Base-by-base conservation (phyloP, 495 filamentous ascomycete genomes). In the Tuber umbilicatum region DNA sequence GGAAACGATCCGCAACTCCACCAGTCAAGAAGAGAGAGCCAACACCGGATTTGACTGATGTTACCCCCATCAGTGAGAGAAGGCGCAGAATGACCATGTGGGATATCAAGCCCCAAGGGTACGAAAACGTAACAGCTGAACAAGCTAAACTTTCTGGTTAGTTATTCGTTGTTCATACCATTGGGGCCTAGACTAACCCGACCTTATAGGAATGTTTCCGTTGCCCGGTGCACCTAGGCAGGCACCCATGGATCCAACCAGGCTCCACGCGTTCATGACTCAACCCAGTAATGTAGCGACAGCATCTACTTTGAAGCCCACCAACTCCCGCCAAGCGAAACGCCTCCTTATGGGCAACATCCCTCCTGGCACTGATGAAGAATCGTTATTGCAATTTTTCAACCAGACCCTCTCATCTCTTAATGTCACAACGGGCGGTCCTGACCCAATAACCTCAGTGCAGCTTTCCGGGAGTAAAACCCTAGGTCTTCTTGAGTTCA, bases 31-130 rank as follows among this genome's bases (percentile, higher is more conserved):
- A 95, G 87, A 90, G 90, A 81, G 95, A 98, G 83, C 92, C 94
- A 37, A 98, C 95, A 0, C 96, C 95, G 38, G 96, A 99, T 84
- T 86, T 99, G 83, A 97, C 94, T 75, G 90, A 97, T 80, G 86
- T 93, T 74, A 85, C 89, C 39, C 88, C 93, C 14, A 86, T 99
- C 72, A 85, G 92, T 72, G 89, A 93, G 78, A 90, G 94, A 73
- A 93, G 92, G 87, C 90, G 95, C 79, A 90, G 95, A 72, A 85
- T 98, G 86, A 97, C 94, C 41, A 97, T 98, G 83, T 99, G 95
- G 95, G 95, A 99, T 83, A 97, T 99, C 83, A 99, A 98, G 86
- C 95, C 95, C 19, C 93, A 93, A 35, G 94, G 95, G 41, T 99
- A 99, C 81, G 95, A 98, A 84, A 97, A 97, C 85, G 95, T 99